Conservation (phyloP, 345 rosid genomes). For the Ailanthus altissimus region DNA sequence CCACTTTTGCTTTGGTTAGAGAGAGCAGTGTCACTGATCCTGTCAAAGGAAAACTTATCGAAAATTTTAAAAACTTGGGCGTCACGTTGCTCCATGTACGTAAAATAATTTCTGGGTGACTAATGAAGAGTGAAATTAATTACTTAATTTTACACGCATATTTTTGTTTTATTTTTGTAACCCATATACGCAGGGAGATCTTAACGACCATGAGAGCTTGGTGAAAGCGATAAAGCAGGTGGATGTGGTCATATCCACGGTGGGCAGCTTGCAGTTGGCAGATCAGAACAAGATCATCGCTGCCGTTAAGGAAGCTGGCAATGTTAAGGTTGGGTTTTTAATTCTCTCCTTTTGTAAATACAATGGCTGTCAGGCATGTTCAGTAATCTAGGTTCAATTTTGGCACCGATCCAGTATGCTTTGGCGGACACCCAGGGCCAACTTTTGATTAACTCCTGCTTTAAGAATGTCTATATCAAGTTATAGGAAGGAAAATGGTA, state of each 20-base stretch:
- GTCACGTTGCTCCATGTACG: slow-evolving; percentile 58
- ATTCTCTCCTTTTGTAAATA: not conserved
- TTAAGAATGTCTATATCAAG: not conserved
- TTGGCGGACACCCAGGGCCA: not conserved
- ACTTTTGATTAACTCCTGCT: not conserved
- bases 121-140: too few species aligned
- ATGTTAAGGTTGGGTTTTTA: slow-evolving; percentile 54
- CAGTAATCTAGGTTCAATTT: not conserved
- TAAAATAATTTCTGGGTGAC: not conserved
- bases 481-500: not conserved
- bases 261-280: slow-evolving; percentile 47
- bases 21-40: slow-evolving; percentile 54
- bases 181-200: slow-evolving; percentile 45
- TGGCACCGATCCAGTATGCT: not conserved
- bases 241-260: slow-evolving; percentile 79
- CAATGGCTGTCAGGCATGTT: too few species aligned
- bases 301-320: slow-evolving; percentile 88
- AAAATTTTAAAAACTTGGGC: slow-evolving; percentile 56
- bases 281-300: slow-evolving; percentile 79
- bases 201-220: slow-evolving; percentile 65
- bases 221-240: slow-evolving; percentile 70
- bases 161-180: not conserved
- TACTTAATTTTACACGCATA: not conserved
- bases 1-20: slow-evolving; percentile 63
- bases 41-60: slow-evolving; percentile 48